Evolutionary conservation across 129 eudicot genomes (phyloP), one percentile per base, ranked within the genome.

Genomic region (sunflower (Helianthus annuus)): DNA sequence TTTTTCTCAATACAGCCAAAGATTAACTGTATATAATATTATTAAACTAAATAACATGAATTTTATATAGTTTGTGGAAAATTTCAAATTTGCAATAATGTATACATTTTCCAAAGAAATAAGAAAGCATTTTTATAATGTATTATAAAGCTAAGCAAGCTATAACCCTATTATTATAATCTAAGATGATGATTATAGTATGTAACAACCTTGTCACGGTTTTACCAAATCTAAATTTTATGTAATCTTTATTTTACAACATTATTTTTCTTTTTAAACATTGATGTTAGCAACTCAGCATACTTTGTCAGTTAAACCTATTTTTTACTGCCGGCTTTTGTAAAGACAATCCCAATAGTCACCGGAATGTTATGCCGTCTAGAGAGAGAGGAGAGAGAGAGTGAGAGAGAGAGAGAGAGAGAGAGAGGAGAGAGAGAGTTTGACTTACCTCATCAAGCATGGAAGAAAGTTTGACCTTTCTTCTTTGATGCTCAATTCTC

Each of bases 361-460:
- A 75, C 87, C 82, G 82, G 83, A 83, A 73, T 76, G 59, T 85
- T 63, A 17, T 70, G 67, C 65, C 64, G 53, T 68, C 53, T 10
- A 13, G 52, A 34, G 73, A 44, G 29, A 63, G 52, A 68, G 22
- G 0, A 0, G 69, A 59, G 55, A 13, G 52, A 34, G 73, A 44
- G 29, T 57, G 69, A 59, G 55, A 11, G 54, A 9, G 15, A 10
- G 54, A 9, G 32, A 19, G 55, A 10, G 55, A 10, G 55, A 7
- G 56, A 61, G 19, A 65, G 64, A 56, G 32, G 42, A 65, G 58
- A 49, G 70, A 61, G 49, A 70, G 72, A 12, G 38, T 48, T 61
- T 34, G 11, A 83, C 84, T 49, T 94, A 74, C 97, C 90, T 95
- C 99, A 73, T 95, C 99, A 78, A 95, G 96, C 99, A 95, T 90